Evolutionary conservation across 495 filamentous ascomycete genomes (phyloP).

Genomic region (Trypethelium eluteriae): DNA sequence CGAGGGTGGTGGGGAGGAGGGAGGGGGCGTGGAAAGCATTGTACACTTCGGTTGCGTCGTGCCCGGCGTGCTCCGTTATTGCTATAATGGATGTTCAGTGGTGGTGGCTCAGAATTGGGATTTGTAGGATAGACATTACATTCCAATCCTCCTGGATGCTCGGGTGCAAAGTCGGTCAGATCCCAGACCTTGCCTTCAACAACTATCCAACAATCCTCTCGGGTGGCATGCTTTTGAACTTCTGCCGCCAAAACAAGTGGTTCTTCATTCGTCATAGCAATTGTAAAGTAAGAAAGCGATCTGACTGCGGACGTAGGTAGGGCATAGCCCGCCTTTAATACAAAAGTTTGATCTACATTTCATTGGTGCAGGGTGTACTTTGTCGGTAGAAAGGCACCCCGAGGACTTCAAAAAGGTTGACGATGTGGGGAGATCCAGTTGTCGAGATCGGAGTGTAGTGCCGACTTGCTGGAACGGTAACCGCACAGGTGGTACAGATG

Average conservation of each 20-base stretch:
- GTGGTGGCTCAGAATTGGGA: background rate
- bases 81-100: constrained; percentile 9
- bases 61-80: constrained; percentile 18
- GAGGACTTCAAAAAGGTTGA: background rate
- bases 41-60: constrained; percentile 64
- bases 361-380: constrained; percentile 3
- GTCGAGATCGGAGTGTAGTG: no score
- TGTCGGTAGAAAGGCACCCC: constrained; percentile 3
- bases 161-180: constrained; percentile 18
- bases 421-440: no score
- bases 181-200: constrained; percentile 25
- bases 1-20: constrained; percentile 50
- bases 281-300: background rate
- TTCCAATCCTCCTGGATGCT: constrained; percentile 23
- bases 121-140: background rate
- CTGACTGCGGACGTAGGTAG: background rate
- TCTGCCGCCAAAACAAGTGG: background rate
- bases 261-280: background rate
- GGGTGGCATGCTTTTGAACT: constrained; percentile 15
- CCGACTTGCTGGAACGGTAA: no score
- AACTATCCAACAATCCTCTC: constrained; percentile 23
- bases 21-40: constrained; percentile 56
- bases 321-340: background rate
- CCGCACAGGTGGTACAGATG: no score
- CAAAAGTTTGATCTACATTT: background rate